These are phyloP conservation scores for Podospora anserina DNA, from an alignment of 495 filamentous ascomycete species.

Conservation along the genomic window DNA sequence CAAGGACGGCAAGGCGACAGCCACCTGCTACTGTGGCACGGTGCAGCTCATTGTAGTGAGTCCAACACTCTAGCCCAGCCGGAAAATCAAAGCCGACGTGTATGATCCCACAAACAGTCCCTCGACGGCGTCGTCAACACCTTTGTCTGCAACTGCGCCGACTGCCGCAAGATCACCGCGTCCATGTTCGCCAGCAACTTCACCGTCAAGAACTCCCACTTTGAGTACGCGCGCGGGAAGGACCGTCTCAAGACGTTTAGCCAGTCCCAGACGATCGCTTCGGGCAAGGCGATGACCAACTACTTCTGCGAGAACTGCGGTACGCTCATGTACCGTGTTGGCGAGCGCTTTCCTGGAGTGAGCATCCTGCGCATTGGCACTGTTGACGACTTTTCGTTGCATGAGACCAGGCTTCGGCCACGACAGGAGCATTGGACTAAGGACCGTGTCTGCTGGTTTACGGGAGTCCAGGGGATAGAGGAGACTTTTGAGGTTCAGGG, in stretches of 20 bases:
- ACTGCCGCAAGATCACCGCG: constrained; percentile 58
- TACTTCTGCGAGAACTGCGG: constrained; percentile 55
- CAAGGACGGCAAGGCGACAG: constrained; percentile 47
- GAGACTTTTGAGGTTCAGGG: constrained; percentile 21
- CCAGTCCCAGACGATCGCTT: constrained; percentile 40
- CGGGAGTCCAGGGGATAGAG: constrained; percentile 33
- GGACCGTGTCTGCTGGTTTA: constrained; percentile 45
- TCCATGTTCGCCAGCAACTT: constrained; percentile 60
- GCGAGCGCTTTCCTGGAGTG: constrained; percentile 34
- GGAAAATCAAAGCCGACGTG: constrained; percentile 3
- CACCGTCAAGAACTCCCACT: constrained; percentile 39
- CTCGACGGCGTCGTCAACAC: constrained; percentile 44
- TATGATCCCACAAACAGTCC: neutral
- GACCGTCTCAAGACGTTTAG: constrained; percentile 42
- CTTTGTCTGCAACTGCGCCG: constrained; percentile 56
- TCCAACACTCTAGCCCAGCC: constrained; percentile 5
- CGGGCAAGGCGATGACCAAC: constrained; percentile 51
- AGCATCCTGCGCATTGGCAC: constrained; percentile 52
- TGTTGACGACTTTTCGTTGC: constrained; percentile 53
- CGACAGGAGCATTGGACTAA: constrained; percentile 44
- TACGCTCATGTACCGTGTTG: constrained; percentile 51
- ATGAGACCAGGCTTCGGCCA: constrained; percentile 51
- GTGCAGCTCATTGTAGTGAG: constrained; percentile 53
- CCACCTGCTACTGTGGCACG: constrained; percentile 54
- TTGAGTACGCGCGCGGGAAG: constrained; percentile 47